Base-by-base conservation (phyloP, 202 grass and related monocot species). In the Miscanthus sacchariflorus region DNA sequence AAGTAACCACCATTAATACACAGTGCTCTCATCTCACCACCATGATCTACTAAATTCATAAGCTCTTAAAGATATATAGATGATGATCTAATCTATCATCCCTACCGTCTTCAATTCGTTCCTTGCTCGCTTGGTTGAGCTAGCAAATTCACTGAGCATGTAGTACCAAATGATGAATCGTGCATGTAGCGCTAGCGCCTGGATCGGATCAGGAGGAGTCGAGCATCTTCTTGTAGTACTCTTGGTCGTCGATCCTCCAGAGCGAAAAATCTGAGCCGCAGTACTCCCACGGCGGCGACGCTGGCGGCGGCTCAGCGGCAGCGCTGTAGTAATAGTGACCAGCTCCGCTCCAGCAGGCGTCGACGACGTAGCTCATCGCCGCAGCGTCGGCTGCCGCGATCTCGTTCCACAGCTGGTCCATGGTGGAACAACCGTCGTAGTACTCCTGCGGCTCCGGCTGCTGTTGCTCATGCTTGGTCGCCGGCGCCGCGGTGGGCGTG, bases 371-470 rank as follows among this genome's bases (percentile, higher is more conserved):
- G 70, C 78, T 85, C 67, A 86, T 52, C 18, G 52, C 81, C 10
- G 82, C 45, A 2, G 85, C 54, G 9, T 90, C 92, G 2, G 88
- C 79, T 17, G 84, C 92, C 0, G 93, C 90, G 75, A 99, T 95
- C 58, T 99, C 96, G 56, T 88, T 96, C 96, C 96, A 99, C 4
- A 99, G 90, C 86, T 96, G 91, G 50, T 99, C 91, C 68, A 96
- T 93, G 5, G 66, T 50, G 85, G 85, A 85, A 2, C 50, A 49
- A 15, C 46, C 46, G 72, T 64, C 63, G 63, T 28, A 52, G 17
- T 81, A 49, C 80, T 61, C 25, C 68, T 76, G 18, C 25, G 11
- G 49, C 7, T 69, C 42, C 3, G 1, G 42, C 0, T n/a, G 74
- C 1, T 77, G 59, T 15, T 65, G 80, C 4, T 63, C 81, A 3